A percentile compares a stretch with the other conserved stretches of the same genome.
Evolutionary conservation across 163 green algal genomes (phyloP).

Genomic region (Smithsoniella earleae): DNA sequence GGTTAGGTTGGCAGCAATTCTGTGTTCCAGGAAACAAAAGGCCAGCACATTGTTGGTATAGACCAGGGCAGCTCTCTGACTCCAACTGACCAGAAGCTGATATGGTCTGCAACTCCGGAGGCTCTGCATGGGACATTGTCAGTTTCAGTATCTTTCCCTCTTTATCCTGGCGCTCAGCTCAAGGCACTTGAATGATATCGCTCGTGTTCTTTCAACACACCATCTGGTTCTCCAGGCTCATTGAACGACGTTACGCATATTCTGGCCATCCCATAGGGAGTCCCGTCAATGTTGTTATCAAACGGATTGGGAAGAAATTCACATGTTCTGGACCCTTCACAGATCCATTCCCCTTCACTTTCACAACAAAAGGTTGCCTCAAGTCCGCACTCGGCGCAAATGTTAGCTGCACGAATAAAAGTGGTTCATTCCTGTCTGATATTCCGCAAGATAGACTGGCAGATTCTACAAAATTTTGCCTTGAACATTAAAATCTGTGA

Average conservation of each 20-base stretch:
- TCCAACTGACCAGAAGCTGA: not conserved
- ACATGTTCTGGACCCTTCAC: not conserved
- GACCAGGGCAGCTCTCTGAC: not conserved
- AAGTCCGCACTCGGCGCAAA: conserved; percentile 6
- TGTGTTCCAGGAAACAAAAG: not conserved
- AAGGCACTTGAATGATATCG: not conserved
- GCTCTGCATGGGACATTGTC: too few species aligned
- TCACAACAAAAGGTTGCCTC: conserved; percentile 18
- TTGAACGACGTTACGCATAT: not conserved
- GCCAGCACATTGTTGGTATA: conserved; percentile 12
- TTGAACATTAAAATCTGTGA: too few species aligned
- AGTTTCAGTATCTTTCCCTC: not conserved
- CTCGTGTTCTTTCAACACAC: not conserved
- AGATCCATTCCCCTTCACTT: not conserved
- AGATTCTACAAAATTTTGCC: too few species aligned
- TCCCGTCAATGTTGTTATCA: not conserved
- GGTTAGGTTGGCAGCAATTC: conserved; percentile 4
- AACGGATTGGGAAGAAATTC: conserved; percentile 18
- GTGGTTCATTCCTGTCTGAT: too few species aligned
- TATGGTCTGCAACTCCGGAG: not conserved
- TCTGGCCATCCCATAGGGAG: not conserved
- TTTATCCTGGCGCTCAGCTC: not conserved
- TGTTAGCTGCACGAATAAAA: not conserved
- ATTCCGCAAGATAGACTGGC: too few species aligned
- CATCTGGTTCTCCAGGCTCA: not conserved